These are phyloP conservation scores for Silene vulgaris DNA, from an alignment of 179 eudicot genomes.

Conservation along the genomic window DNA sequence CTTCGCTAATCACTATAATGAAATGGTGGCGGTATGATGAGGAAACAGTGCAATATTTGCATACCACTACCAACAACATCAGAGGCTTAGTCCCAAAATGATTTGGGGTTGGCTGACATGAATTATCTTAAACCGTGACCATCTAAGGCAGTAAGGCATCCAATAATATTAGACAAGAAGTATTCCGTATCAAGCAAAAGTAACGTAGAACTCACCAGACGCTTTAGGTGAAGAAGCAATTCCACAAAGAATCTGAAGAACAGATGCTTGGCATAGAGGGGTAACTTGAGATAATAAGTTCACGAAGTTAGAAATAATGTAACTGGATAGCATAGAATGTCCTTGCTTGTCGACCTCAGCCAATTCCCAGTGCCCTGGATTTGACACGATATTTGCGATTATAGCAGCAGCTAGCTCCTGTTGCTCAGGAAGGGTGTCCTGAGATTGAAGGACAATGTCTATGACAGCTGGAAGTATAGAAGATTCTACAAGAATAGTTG, in stretches of 20 bases:
- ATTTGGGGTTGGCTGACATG: too few species aligned
- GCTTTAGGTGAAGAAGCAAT: slow-evolving; percentile 62
- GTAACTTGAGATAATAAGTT: slow-evolving; percentile 39
- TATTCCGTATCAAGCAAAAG: slow-evolving; percentile 1
- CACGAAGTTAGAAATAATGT: slow-evolving; percentile 37
- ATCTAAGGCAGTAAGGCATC: too few species aligned
- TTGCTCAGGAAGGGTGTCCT: slow-evolving; percentile 30
- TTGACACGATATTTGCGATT: slow-evolving; percentile 53
- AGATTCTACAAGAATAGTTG: slow-evolving; percentile 53
- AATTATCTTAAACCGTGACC: too few species aligned
- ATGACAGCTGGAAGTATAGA: slow-evolving; percentile 49
- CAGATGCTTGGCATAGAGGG: slow-evolving; percentile 42
- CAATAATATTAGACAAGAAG: neutral
- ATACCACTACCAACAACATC: neutral
- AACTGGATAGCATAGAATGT: slow-evolving; percentile 43
- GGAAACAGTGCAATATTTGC: neutral
- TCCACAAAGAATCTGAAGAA: slow-evolving; percentile 53
- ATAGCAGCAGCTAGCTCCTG: slow-evolving; percentile 47
- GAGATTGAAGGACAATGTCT: slow-evolving; percentile 39
- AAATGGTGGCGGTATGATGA: neutral
- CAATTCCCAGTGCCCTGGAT: slow-evolving; percentile 66
- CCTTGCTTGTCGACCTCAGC: slow-evolving; percentile 47
- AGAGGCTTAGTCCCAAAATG: too few species aligned
- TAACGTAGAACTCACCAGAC: slow-evolving; percentile 37
- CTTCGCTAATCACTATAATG: neutral